These are phyloP conservation scores for Pseudocercospora macadamiae DNA, from an alignment of 2,329 filamentous ascomycete species.

Conservation along the genomic window DNA sequence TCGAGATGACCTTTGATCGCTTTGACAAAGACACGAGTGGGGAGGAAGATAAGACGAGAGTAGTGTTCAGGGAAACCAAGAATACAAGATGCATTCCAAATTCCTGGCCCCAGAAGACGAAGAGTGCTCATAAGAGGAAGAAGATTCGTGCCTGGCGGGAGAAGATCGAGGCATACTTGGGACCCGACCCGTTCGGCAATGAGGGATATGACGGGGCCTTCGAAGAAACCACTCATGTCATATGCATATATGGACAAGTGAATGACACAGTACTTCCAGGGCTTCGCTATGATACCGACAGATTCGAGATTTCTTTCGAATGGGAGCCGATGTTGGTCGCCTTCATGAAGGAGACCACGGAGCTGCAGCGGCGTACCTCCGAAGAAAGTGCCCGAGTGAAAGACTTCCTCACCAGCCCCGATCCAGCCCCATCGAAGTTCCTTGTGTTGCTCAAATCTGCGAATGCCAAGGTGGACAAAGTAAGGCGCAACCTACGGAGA, in stretches of 20 bases:
- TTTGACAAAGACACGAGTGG: background rate
- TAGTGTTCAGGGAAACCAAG: background rate
- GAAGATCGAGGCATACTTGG: constrained; percentile 2
- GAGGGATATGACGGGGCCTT: background rate
- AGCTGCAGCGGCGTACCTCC: background rate
- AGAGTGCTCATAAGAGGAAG: constrained; percentile 6
- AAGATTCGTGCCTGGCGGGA: background rate
- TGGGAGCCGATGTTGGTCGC: constrained; percentile 14
- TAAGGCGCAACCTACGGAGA: background rate
- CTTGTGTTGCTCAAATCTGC: background rate
- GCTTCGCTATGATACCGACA: constrained; percentile 3
- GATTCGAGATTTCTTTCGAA: constrained; percentile 12
- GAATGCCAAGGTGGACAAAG: background rate
- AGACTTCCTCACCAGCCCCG: background rate
- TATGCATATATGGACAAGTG: constrained; percentile 12
- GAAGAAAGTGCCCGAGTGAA: background rate
- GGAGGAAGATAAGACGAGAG: background rate
- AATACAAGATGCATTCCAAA: background rate
- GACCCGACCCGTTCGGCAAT: background rate
- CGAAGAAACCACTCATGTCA: constrained; percentile 7
- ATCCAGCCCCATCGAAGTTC: background rate
- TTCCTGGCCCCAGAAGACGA: background rate
- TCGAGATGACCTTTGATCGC: background rate
- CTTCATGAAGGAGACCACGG: constrained; percentile 7
- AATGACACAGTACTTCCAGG: constrained; percentile 8